phyloP scores from a whole-genome alignment of 257 asterid species.

The Mitragyna speciosa region DNA sequence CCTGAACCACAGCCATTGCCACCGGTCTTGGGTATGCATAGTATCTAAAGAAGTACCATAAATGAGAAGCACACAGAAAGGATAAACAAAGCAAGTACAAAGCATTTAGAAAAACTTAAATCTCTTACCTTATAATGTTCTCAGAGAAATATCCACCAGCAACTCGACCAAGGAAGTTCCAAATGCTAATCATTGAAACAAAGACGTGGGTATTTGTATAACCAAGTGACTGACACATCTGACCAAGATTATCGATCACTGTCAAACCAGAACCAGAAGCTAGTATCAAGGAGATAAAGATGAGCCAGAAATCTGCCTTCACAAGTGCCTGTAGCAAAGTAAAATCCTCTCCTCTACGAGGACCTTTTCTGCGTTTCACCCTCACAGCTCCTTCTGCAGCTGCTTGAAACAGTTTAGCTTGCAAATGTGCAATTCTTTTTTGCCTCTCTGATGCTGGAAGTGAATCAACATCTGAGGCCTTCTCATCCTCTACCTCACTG shows the following conservation, averaged over 20 bases:
- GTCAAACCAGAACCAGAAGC: slow-evolving; percentile 49
- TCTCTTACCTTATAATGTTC: slow-evolving; percentile 32
- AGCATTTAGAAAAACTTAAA: neutral
- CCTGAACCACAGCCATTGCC: slow-evolving; percentile 48
- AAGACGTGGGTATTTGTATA: slow-evolving; percentile 38
- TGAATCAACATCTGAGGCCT: slow-evolving; percentile 31
- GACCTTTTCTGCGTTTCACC: slow-evolving; percentile 37
- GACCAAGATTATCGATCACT: slow-evolving; percentile 42
- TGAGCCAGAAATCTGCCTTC: slow-evolving; percentile 50
- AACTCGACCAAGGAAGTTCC: slow-evolving; percentile 45
- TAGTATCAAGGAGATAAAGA: slow-evolving; percentile 34
- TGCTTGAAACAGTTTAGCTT: slow-evolving; percentile 43
- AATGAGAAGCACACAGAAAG: neutral
- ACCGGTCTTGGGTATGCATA: slow-evolving; percentile 49
- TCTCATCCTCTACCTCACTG: slow-evolving; percentile 44
- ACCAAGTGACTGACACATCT: slow-evolving; percentile 41
- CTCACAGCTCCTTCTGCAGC: slow-evolving; percentile 49
- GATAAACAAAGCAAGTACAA: neutral
- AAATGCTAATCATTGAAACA: slow-evolving; percentile 47
- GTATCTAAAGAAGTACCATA: slow-evolving; percentile 22
- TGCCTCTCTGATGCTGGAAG: slow-evolving; percentile 36
- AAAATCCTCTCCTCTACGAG: slow-evolving; percentile 44
- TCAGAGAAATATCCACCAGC: slow-evolving; percentile 52
- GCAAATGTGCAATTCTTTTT: slow-evolving; percentile 42
- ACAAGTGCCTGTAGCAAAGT: slow-evolving; percentile 39